A percentile compares a stretch with the other conserved stretches of the same genome.
Evolutionary conservation across 2,329 filamentous ascomycete genomes (phyloP).

Genomic region (Nigrospora sphaerica): DNA sequence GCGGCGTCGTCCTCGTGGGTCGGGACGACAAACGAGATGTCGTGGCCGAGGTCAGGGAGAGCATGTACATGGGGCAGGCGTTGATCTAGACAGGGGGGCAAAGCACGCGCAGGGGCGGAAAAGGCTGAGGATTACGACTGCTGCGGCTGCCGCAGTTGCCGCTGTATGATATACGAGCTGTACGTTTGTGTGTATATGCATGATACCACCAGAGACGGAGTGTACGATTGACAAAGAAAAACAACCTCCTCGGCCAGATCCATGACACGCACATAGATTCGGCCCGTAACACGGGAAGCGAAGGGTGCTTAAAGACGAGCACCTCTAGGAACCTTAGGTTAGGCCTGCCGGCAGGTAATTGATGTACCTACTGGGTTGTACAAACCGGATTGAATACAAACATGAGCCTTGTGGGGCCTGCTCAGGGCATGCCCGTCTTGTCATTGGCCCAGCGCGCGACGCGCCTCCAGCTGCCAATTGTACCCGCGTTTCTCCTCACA

Average conservation of each 20-base stretch:
- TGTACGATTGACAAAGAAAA: neutral
- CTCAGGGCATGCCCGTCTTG: no score
- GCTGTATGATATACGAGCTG: neutral
- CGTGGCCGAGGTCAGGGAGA: constrained; percentile 84
- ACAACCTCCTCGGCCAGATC: neutral
- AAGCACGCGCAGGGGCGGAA: neutral
- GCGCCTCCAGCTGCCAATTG: no score
- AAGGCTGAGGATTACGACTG: neutral
- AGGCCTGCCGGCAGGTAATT: no score
- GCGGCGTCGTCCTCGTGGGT: constrained; percentile 84
- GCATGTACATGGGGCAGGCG: constrained; percentile 76
- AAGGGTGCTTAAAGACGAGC: no score
- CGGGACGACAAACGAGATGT: constrained; percentile 85
- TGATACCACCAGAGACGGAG: neutral
- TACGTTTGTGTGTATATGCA: neutral
- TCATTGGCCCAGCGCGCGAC: no score
- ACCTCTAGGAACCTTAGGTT: no score
- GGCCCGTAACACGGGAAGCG: no score
- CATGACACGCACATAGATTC: no score
- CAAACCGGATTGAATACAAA: no score
- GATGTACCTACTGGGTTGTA: no score
- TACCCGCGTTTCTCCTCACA: neutral
- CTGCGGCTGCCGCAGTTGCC: no score
- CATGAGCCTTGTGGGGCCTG: no score
- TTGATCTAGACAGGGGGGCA: constrained; percentile 47